Percentiles rank a stretch among this genome's conserved stretches.
phyloP scores from a whole-genome alignment of 495 filamentous ascomycete species.

The Penicilliopsis zonata region DNA sequence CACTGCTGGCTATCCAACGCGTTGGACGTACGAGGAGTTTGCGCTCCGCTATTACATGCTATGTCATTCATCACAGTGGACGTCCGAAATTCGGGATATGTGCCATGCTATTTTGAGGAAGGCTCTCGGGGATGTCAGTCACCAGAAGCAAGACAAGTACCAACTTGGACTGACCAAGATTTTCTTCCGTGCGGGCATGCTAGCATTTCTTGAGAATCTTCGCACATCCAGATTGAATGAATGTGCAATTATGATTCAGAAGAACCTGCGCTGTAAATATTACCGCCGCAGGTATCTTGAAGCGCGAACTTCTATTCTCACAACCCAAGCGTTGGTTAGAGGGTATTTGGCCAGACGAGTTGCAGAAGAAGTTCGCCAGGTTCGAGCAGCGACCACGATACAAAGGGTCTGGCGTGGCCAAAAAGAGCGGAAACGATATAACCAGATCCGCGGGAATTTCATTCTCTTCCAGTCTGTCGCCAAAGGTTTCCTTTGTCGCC shows the following conservation, averaged over 20 bases:
- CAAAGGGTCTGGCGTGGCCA: slow-evolving; percentile 90
- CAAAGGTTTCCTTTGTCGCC: slow-evolving; percentile 82
- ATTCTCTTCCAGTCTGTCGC: slow-evolving; percentile 78
- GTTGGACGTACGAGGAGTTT: slow-evolving; percentile 99
- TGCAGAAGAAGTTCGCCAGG: slow-evolving; percentile 68
- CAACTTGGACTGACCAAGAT: slow-evolving; percentile 96
- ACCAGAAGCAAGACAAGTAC: slow-evolving; percentile 84
- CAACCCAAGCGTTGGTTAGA: slow-evolving; percentile 62
- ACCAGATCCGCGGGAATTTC: slow-evolving; percentile 63
- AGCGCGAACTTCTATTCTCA: slow-evolving; percentile 66
- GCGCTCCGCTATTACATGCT: slow-evolving; percentile 98
- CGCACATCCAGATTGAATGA: slow-evolving; percentile 82
- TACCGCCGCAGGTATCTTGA: slow-evolving; percentile 87
- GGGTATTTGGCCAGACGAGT: slow-evolving; percentile 63
- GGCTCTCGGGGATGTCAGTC: slow-evolving; percentile 71
- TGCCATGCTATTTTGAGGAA: slow-evolving; percentile 82
- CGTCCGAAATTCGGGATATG: slow-evolving; percentile 85
- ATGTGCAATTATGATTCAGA: slow-evolving; percentile 97
- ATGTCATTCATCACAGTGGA: slow-evolving; percentile 83
- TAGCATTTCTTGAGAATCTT: slow-evolving; percentile 91
- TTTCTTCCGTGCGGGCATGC: slow-evolving; percentile 98
- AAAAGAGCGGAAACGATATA: slow-evolving; percentile 71
- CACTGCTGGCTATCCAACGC: slow-evolving; percentile 92
- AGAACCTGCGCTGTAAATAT: slow-evolving; percentile 92
- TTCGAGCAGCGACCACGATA: slow-evolving; percentile 85